A percentile compares a stretch with the other conserved stretches of the same genome.
phyloP scores from a whole-genome alignment of 345 rosid species.

The Pistacia atlantica region DNA sequence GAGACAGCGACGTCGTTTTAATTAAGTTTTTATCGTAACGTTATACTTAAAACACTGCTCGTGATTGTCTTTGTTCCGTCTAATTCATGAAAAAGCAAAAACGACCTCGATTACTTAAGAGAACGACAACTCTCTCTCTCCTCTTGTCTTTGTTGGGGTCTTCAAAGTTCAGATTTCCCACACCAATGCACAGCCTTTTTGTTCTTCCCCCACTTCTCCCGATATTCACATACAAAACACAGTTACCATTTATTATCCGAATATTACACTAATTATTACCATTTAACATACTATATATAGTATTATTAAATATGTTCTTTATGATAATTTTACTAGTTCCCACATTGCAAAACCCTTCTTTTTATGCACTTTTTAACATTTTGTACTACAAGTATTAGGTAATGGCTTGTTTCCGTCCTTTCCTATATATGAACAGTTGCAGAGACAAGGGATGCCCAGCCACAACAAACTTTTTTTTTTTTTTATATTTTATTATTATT shows the following conservation, averaged over 20 bases:
- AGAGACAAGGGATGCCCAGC: background rate
- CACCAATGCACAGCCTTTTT: background rate
- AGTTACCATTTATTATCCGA: background rate
- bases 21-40: background rate
- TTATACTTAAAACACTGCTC: background rate
- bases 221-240: background rate
- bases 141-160: background rate
- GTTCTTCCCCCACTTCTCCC: conserved; percentile 11
- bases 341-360: no score
- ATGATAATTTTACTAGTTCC: no score
- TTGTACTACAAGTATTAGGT: no score
- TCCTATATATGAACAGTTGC: background rate
- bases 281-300: no score
- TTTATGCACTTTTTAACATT: background rate
- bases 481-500: background rate
- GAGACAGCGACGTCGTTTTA: background rate
- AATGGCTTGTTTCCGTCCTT: background rate
- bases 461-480: background rate
- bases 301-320: no score
- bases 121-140: background rate
- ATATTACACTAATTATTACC: no score
- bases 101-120: background rate
- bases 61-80: background rate
- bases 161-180: conserved; percentile 6
- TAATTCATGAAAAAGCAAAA: background rate